Percentiles rank a stretch among this genome's conserved stretches.
These are phyloP conservation scores for Myxozyma mucilagina DNA, from an alignment of 805 yeast genomes.

Conservation along the genomic window DNA sequence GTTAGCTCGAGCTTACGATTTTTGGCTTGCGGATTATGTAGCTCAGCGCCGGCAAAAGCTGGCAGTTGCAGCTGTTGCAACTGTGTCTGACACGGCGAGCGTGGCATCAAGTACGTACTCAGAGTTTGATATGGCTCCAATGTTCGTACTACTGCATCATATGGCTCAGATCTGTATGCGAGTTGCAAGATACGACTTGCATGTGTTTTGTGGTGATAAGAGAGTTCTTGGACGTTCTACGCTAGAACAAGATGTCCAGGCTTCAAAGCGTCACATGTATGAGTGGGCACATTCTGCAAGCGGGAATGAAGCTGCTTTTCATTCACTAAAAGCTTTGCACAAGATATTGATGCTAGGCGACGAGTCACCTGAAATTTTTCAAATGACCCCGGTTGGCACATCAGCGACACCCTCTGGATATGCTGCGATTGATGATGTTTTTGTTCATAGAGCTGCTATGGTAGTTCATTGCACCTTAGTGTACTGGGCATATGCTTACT, in stretches of 20 bases:
- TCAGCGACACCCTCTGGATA: slow-evolving; percentile 25
- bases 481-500: slow-evolving; percentile 42
- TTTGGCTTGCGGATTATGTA: slow-evolving; percentile 51
- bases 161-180: slow-evolving; percentile 44
- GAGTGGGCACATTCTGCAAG: slow-evolving; percentile 52
- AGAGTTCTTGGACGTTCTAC: slow-evolving; percentile 71
- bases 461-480: slow-evolving; percentile 36
- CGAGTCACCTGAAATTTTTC: not conserved
- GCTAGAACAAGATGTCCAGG: slow-evolving; percentile 50
- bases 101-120: not conserved
- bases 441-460: slow-evolving; percentile 36
- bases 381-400: not conserved
- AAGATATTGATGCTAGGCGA: slow-evolving; percentile 21
- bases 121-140: slow-evolving; percentile 8
- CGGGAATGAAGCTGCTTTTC: slow-evolving; percentile 53
- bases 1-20: slow-evolving; percentile 66
- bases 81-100: not conserved
- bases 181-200: slow-evolving; percentile 74
- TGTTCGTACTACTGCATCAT: slow-evolving; percentile 11
- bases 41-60: not conserved
- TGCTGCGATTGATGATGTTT: slow-evolving; percentile 33
- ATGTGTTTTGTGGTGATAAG: slow-evolving; percentile 78
- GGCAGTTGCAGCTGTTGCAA: not conserved
- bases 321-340: slow-evolving; percentile 45
- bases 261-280: slow-evolving; percentile 51